A percentile compares a stretch with the other conserved stretches of the same genome.
phyloP scores from a whole-genome alignment of 352 stramenopile species.

The Phytophthora tubulina region DNA sequence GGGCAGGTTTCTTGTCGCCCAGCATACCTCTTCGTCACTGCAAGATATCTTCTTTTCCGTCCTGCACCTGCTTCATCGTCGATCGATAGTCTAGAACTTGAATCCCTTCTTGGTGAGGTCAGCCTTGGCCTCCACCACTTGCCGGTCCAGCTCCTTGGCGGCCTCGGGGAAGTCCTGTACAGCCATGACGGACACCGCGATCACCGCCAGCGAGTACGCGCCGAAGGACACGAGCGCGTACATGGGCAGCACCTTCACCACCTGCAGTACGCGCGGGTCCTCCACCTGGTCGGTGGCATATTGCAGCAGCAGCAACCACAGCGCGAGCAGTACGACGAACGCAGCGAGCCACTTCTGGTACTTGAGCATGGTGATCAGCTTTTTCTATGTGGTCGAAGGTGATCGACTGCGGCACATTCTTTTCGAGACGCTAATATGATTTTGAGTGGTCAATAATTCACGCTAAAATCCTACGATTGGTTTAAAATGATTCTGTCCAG shows the following conservation, averaged over 20 bases:
- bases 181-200: conserved; percentile 75
- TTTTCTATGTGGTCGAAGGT: conserved; percentile 20
- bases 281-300: conserved; percentile 43
- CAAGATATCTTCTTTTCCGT: not conserved
- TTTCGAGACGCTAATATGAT: not conserved
- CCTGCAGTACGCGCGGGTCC: conserved; percentile 55
- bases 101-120: conserved; percentile 72
- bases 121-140: conserved; percentile 72
- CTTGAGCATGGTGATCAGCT: conserved; percentile 63
- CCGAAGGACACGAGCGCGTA: conserved; percentile 78
- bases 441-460: conserved; percentile 16
- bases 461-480: conserved; percentile 17
- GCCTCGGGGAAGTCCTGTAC: conserved; percentile 77
- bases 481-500: conserved; percentile 8
- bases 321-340: conserved; percentile 54
- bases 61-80: conserved; percentile 2
- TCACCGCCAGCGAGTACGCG: conserved; percentile 74
- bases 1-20: too few relatives aligned
- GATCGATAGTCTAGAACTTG: conserved; percentile 42
- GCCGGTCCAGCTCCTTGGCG: conserved; percentile 71
- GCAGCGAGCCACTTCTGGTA: conserved; percentile 79
- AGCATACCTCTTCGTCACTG: too few relatives aligned
- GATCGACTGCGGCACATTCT: not conserved
- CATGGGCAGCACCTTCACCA: conserved; percentile 70
- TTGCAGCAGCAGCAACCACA: conserved; percentile 66